These are phyloP conservation scores for Lepraria neglecta DNA, from an alignment of 495 filamentous ascomycete species.

Conservation along the genomic window DNA sequence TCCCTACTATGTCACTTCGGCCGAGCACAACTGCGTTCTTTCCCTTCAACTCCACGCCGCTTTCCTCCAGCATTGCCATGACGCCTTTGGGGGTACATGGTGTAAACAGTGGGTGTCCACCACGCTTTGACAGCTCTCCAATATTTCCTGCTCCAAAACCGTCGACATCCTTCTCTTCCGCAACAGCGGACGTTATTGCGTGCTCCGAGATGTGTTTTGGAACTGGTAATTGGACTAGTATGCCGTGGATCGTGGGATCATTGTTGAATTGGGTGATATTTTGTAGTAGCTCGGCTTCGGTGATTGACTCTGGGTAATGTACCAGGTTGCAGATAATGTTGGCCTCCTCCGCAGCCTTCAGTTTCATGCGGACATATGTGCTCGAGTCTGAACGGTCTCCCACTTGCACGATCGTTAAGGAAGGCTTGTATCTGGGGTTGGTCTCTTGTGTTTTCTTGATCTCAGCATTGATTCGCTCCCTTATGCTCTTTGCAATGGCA, in stretches of 20 bases:
- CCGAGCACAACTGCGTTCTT: slow-evolving; percentile 95
- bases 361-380: slow-evolving; percentile 99
- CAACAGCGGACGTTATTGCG: slow-evolving; percentile 78
- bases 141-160: slow-evolving; percentile 92
- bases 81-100: slow-evolving; percentile 97
- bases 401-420: slow-evolving; percentile 90
- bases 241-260: slow-evolving; percentile 80
- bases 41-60: slow-evolving; percentile 73
- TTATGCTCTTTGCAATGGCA: slow-evolving; percentile 83
- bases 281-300: slow-evolving; percentile 79
- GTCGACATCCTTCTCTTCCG: slow-evolving; percentile 94
- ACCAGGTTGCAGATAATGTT: slow-evolving; percentile 82
- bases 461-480: slow-evolving; percentile 67
- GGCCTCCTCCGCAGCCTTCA: slow-evolving; percentile 93
- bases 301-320: slow-evolving; percentile 72
- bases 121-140: slow-evolving; percentile 90
- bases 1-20: slow-evolving; percentile 93
- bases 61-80: slow-evolving; percentile 82
- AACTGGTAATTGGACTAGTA: slow-evolving; percentile 88
- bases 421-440: slow-evolving; percentile 82
- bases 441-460: slow-evolving; percentile 72
- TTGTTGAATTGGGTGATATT: slow-evolving; percentile 77
- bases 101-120: slow-evolving; percentile 76
- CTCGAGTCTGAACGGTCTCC: slow-evolving; percentile 89
- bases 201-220: slow-evolving; percentile 86